A percentile compares a stretch with the other conserved stretches of the same genome.
phyloP scores from a whole-genome alignment of 495 filamentous ascomycete genomes.

The Talaromyces proteolyticus region DNA sequence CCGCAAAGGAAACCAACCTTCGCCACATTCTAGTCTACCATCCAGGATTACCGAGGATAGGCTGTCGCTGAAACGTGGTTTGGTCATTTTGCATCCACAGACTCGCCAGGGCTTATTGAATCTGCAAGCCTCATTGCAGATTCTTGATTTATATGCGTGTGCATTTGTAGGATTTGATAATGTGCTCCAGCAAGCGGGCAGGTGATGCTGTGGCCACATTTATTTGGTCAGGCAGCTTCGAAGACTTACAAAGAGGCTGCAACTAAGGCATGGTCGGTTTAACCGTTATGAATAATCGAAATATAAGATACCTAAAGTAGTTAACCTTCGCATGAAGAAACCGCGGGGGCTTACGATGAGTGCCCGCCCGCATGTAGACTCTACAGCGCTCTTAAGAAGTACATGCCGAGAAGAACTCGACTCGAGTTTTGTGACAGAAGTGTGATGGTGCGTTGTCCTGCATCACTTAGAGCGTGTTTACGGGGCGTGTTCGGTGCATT shows the following conservation, averaged over 20 bases:
- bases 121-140: background rate
- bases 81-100: background rate
- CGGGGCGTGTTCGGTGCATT: background rate
- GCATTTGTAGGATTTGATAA: too few species aligned
- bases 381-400: background rate
- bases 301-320: too few species aligned
- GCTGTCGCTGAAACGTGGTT: background rate
- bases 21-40: background rate
- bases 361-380: too few species aligned
- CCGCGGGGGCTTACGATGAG: background rate
- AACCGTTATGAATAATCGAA: too few species aligned
- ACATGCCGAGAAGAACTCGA: background rate
- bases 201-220: background rate
- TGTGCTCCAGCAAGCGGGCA: background rate
- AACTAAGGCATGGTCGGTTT: background rate
- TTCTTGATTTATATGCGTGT: background rate
- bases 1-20: background rate
- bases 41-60: background rate
- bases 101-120: background rate
- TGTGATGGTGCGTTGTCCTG: background rate
- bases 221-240: background rate
- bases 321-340: too few species aligned
- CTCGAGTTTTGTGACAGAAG: background rate
- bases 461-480: background rate
- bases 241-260: background rate